Evolutionary conservation across 441 rosid genomes (phyloP), one percentile per base, ranked within the genome.

Genomic region (Jatropha multifida): DNA sequence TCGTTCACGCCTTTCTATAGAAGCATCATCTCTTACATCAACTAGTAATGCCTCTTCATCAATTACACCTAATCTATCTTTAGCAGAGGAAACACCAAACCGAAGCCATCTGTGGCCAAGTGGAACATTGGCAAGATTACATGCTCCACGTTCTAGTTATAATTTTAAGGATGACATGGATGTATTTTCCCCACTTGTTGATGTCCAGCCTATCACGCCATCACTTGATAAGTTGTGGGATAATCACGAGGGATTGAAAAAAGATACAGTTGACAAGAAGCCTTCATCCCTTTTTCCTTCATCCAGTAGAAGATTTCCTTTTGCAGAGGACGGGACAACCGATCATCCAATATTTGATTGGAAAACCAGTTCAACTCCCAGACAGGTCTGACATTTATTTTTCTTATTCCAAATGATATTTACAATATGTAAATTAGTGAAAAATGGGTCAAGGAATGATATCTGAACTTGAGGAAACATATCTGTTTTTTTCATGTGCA

Each of bases 121-220:
- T 61, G 97, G 93, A 78, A 69, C 89, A 77, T 83, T 87, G 82
- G 66, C 90, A 1, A 88, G 97, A 84, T 85, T 94, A 70, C 89
- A 92, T 59, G 91, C 97, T 71, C 92, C 93, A 56, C 92, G 91
- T 77, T 78, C 90, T 41, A 83, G 80, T 38, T 86, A 85, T 76
- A 90, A 86, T 82, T 88, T 90, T 65, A 92, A 88, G 84, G 98
- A 96, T 83, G 97, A 91, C 66, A 96, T 96, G 99, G 94, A 87
- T 73, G 90, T 94, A 7, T 96, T 96, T 84, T 94, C 99, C 70
- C 99, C 99, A 59, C 87, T 91, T 72, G 85, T 87, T 73, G 96
- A 90, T 62, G 94, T 92, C 81, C 90, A 83, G 56, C 94, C 97
- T 10, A 86, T 91, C 72, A 91, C 92, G 37, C 94, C 96, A 51